Conservation (phyloP, 257 asterid species). For the Catharanthus roseus region DNA sequence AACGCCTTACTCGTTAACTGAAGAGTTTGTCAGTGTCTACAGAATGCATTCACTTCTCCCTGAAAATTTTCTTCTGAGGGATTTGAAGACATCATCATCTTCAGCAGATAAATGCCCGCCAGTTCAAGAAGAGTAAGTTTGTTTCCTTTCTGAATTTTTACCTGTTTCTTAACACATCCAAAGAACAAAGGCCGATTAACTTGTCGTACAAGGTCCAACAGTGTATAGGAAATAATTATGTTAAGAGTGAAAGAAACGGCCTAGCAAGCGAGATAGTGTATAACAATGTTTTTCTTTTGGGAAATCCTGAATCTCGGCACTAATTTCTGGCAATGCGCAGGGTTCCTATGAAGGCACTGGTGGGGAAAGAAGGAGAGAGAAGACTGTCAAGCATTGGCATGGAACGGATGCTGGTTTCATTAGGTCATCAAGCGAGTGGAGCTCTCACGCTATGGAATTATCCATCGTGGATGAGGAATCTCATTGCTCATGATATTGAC, state of each 20-base stretch:
- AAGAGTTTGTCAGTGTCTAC: slow-evolving; percentile 33
- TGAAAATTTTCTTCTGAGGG: slow-evolving; percentile 23
- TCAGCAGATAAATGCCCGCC: slow-evolving; percentile 24
- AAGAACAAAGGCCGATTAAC: neutral
- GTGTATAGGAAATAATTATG: neutral
- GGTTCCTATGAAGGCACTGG: slow-evolving; percentile 25
- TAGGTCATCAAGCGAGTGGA: slow-evolving; percentile 34
- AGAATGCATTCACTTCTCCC: slow-evolving; percentile 32
- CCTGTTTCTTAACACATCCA: neutral
- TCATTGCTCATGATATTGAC: slow-evolving; percentile 20
- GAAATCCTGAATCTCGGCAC: neutral
- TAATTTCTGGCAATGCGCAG: slow-evolving; percentile 5
- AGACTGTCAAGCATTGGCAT: slow-evolving; percentile 26
- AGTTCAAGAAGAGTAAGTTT: slow-evolving; percentile 27
- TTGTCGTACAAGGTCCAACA: neutral
- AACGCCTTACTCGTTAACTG: slow-evolving; percentile 29
- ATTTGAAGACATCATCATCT: slow-evolving; percentile 7
- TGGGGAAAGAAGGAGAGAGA: slow-evolving; percentile 27
- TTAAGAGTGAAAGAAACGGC: neutral
- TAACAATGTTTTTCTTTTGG: neutral
- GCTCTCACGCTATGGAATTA: slow-evolving; percentile 27
- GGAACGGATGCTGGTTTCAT: slow-evolving; percentile 23
- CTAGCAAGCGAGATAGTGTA: neutral
- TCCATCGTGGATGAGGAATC: slow-evolving; percentile 33
- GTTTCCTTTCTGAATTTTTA: neutral